Conservation (phyloP, 805 yeast species). For the Ogataea corticis region DNA sequence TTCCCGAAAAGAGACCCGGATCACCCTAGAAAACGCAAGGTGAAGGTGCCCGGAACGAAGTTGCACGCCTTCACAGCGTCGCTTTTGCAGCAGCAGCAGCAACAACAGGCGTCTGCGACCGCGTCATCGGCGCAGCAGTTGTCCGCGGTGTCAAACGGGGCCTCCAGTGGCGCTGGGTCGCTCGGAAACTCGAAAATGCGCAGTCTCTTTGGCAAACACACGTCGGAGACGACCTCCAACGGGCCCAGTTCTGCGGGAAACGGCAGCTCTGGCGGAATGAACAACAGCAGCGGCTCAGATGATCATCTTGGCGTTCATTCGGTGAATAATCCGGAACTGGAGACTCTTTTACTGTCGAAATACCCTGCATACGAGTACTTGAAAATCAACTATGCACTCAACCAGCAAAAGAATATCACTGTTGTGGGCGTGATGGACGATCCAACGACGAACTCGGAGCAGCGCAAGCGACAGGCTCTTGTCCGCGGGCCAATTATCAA, state of each 20-base stretch:
- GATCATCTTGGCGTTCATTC: slow-evolving; percentile 9
- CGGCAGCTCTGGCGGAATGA: slow-evolving; percentile 5
- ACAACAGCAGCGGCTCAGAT: slow-evolving; percentile 7
- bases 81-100: slow-evolving; percentile 16
- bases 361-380: slow-evolving; percentile 38
- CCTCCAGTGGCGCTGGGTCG: slow-evolving; percentile 1
- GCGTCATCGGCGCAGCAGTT: neutral
- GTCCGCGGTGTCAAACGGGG: slow-evolving; percentile 3
- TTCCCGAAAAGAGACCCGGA: slow-evolving; percentile 43
- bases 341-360: slow-evolving; percentile 19
- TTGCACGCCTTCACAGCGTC: slow-evolving; percentile 39
- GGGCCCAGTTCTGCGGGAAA: slow-evolving; percentile 9
- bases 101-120: neutral
- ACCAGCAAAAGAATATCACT: slow-evolving; percentile 45
- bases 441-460: slow-evolving; percentile 56
- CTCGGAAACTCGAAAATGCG: slow-evolving; percentile 19
- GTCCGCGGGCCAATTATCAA: slow-evolving; percentile 82
- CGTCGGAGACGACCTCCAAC: neutral
- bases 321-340: slow-evolving; percentile 23
- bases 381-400: slow-evolving; percentile 38
- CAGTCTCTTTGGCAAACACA: slow-evolving; percentile 17
- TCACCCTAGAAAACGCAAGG: slow-evolving; percentile 39
- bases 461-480: slow-evolving; percentile 74
- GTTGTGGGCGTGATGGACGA: slow-evolving; percentile 47
- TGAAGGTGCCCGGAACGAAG: slow-evolving; percentile 40